phyloP scores from a whole-genome alignment of 148 eudicot species.

The Polygonum maritimum region DNA sequence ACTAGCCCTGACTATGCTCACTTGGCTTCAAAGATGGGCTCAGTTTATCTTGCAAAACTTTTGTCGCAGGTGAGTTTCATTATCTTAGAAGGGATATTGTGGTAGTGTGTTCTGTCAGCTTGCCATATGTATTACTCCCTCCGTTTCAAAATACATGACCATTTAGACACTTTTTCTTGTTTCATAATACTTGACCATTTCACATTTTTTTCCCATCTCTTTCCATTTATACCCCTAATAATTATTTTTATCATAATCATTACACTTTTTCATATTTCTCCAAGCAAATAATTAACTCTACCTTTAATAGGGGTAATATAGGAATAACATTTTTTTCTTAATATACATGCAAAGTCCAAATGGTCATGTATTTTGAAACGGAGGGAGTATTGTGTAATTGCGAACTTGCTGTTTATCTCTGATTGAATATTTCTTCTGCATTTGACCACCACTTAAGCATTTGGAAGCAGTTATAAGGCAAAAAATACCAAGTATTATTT shows the following conservation, averaged over 20 bases:
- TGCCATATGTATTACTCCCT: neutral
- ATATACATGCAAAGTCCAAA: too few relatives aligned
- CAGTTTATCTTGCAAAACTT: conserved; percentile 92
- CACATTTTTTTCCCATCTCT: too few relatives aligned
- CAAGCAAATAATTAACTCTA: too few relatives aligned
- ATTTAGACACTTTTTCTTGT: too few relatives aligned
- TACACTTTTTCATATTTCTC: too few relatives aligned
- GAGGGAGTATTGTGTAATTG: neutral
- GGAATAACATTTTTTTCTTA: too few relatives aligned
- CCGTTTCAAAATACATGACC: too few relatives aligned
- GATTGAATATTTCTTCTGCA: conserved; percentile 11
- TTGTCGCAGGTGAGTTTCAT: conserved; percentile 55
- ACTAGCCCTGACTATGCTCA: conserved; percentile 96
- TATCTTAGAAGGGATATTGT: neutral
- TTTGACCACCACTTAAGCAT: conserved; percentile 47
- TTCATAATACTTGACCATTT: too few relatives aligned
- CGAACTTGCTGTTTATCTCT: neutral
- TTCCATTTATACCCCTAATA: too few relatives aligned
- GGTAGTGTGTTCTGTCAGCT: neutral
- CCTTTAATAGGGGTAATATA: too few relatives aligned
- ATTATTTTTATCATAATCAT: too few relatives aligned
- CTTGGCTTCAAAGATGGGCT: conserved; percentile 90
- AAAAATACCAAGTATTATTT: conserved; percentile 85
- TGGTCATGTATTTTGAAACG: too few relatives aligned
- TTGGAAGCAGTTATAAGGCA: conserved; percentile 92